Percentiles rank a stretch among this genome's conserved stretches.
phyloP scores from a whole-genome alignment of 1,139 yeast genomes.

The Wickerhamomyces sp. region DNA sequence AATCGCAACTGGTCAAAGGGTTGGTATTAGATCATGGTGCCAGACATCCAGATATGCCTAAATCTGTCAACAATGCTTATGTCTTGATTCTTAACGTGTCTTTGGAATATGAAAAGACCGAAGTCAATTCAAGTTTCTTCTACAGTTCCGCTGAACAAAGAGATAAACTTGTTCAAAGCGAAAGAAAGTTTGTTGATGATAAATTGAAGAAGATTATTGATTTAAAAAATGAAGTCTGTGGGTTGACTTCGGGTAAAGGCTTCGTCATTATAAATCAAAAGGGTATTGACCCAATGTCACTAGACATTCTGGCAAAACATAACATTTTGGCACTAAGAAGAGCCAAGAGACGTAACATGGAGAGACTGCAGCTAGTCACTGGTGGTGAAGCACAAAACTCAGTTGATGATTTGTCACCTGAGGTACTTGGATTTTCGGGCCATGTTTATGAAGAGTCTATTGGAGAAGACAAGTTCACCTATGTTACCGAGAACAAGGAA shows the following conservation, averaged over 20 bases:
- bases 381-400: slow-evolving; percentile 99
- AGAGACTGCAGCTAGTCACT: slow-evolving; percentile 89
- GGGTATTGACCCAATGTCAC: slow-evolving; percentile 98
- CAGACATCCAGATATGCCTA: slow-evolving; percentile 99
- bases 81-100: slow-evolving; percentile 89
- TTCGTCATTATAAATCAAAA: slow-evolving; percentile 97
- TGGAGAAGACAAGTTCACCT: slow-evolving; percentile 97
- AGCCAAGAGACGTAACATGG: slow-evolving; percentile 99
- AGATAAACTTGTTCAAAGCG: slow-evolving; percentile 90
- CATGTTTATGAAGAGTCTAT: slow-evolving; percentile 85
- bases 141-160: slow-evolving; percentile 95
- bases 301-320: slow-evolving; percentile 90
- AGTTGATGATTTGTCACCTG: slow-evolving; percentile 87
- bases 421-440: slow-evolving; percentile 86
- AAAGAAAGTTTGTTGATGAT: slow-evolving; percentile 91
- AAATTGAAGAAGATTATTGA: slow-evolving; percentile 89
- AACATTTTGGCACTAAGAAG: slow-evolving; percentile 92
- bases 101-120: slow-evolving; percentile 95
- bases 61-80: slow-evolving; percentile 73
- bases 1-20: slow-evolving; percentile 81
- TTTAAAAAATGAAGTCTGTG: slow-evolving; percentile 88
- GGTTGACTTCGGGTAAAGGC: slow-evolving; percentile 63
- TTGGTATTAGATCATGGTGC: slow-evolving; percentile 97
- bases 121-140: slow-evolving; percentile 93
- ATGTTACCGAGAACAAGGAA: slow-evolving; percentile 85